Percentiles rank a stretch among this genome's conserved stretches.
These are phyloP conservation scores for Puccinia triticina DNA, from an alignment of 1,284 basidiomycete species.

Conservation along the genomic window DNA sequence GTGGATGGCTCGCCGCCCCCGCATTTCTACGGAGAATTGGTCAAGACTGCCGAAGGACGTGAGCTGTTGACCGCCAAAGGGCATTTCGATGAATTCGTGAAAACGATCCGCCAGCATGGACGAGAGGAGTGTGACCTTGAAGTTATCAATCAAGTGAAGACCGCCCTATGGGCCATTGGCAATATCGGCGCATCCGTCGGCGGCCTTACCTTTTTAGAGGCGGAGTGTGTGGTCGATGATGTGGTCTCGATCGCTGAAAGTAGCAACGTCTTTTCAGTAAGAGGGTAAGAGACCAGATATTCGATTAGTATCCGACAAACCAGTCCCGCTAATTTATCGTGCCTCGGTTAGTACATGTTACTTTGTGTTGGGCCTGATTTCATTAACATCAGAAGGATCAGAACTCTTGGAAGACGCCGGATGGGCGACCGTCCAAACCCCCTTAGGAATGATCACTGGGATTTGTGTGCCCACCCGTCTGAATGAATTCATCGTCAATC, in stretches of 20 bases:
- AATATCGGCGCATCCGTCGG: constrained; percentile 88
- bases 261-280: constrained; percentile 83
- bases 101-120: constrained; percentile 84
- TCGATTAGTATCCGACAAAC: not conserved
- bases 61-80: constrained; percentile 84
- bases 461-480: constrained; percentile 84
- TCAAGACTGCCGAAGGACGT: constrained; percentile 91
- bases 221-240: constrained; percentile 85
- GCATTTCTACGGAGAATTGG: constrained; percentile 97
- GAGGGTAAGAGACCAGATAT: constrained; percentile 71
- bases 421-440: constrained; percentile 87
- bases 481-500: constrained; percentile 77
- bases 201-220: constrained; percentile 90
- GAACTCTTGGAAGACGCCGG: constrained; percentile 84
- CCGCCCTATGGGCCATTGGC: constrained; percentile 93
- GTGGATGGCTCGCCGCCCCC: constrained; percentile 86
- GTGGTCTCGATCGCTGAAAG: constrained; percentile 88
- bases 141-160: constrained; percentile 85
- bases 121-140: constrained; percentile 80
- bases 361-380: constrained; percentile 84
- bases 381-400: constrained; percentile 73
- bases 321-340: constrained; percentile 45
- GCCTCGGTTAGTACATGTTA: constrained; percentile 77
- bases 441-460: constrained; percentile 84
- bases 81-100: constrained; percentile 86